Conservation (phyloP, 371 early-diverging fungal species). For the Chytridium lagenaria region DNA sequence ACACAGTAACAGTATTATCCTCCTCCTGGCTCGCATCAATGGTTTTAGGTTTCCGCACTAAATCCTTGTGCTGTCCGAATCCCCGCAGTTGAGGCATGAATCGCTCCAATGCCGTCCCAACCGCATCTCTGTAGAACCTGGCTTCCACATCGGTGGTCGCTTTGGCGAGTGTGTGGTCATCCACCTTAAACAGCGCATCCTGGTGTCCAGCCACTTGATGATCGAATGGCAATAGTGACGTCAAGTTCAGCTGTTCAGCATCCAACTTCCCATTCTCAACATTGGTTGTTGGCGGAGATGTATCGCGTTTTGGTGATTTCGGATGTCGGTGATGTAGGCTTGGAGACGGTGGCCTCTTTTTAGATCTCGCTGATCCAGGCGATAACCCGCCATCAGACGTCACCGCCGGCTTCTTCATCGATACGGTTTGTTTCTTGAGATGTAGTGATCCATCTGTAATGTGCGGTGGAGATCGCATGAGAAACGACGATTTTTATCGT, state of each 20-base stretch:
- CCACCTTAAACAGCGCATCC: neutral
- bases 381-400: too few species aligned
- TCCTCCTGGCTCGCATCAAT: neutral
- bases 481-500: too few species aligned
- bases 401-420: too few species aligned
- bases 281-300: neutral
- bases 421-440: too few species aligned
- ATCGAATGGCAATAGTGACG: neutral
- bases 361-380: too few species aligned
- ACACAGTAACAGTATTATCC: neutral
- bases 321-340: too few species aligned
- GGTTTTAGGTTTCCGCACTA: neutral
- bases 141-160: neutral
- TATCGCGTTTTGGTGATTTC: too few species aligned
- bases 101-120: neutral
- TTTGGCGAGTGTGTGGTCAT: neutral
- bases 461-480: too few species aligned
- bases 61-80: neutral
- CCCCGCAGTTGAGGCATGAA: constrained; percentile 7
- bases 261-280: neutral
- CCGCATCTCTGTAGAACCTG: constrained; percentile 12
- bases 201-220: constrained; percentile 32
- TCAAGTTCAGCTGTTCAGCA: neutral
- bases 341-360: too few species aligned
- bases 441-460: too few species aligned